These are phyloP conservation scores for Tricharina praecox DNA, from an alignment of 495 filamentous ascomycete species.

Conservation along the genomic window DNA sequence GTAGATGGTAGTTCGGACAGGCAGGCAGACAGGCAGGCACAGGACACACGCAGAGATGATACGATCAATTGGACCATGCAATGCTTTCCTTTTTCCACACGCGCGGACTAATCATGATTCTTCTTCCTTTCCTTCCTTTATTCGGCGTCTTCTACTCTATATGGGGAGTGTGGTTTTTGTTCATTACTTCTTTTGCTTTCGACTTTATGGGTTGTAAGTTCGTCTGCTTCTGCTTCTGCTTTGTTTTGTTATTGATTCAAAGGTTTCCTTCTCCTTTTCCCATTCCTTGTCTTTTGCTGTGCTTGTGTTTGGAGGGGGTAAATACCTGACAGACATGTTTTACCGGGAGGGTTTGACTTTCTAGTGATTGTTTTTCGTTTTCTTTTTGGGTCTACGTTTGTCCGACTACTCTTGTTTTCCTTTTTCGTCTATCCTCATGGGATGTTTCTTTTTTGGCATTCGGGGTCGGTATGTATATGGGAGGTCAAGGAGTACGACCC, in stretches of 20 bases:
- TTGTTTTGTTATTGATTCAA: no score
- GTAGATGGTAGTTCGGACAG: slow-evolving; percentile 36
- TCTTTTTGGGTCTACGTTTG: slow-evolving; percentile 5
- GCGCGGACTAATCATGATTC: slow-evolving; percentile 25
- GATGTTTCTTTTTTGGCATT: slow-evolving; percentile 14
- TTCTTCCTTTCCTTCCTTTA: no score
- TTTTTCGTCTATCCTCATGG: slow-evolving; percentile 25
- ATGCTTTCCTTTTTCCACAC: slow-evolving; percentile 5
- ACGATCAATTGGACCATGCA: slow-evolving; percentile 12
- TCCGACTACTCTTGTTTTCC: slow-evolving; percentile 27
- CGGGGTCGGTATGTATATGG: slow-evolving; percentile 5
- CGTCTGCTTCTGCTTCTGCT: no score
- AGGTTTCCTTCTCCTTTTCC: slow-evolving; percentile 14
- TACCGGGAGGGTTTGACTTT: no score
- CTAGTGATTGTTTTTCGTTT: not conserved
- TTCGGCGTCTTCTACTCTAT: slow-evolving; percentile 26
- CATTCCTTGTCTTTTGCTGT: not conserved
- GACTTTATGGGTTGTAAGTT: slow-evolving; percentile 14
- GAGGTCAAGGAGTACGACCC: not conserved
- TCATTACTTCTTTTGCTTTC: slow-evolving; percentile 8
- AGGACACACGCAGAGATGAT: slow-evolving; percentile 13
- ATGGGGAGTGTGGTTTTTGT: slow-evolving; percentile 19
- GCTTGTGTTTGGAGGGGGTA: not conserved
- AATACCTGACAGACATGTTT: not conserved
- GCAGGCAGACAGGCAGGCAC: slow-evolving; percentile 12